These are phyloP conservation scores for Leccinum subtestaceum DNA, from an alignment of 768 basidiomycete species.

Conservation along the genomic window DNA sequence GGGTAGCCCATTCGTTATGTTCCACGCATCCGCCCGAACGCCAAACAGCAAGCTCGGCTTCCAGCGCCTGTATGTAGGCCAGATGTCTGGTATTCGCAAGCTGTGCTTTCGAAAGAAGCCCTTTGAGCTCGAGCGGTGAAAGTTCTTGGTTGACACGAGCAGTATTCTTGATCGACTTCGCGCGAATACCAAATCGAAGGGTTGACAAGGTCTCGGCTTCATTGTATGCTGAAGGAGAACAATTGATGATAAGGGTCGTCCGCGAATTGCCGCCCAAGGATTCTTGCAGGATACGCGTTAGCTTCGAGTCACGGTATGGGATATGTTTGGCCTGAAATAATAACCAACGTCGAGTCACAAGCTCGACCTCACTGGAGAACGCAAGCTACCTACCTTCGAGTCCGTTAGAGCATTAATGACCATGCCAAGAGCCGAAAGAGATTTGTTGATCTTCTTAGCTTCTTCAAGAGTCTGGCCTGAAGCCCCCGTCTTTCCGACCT, in stretches of 20 bases:
- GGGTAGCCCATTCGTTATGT: slow-evolving; percentile 73
- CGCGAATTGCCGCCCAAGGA: slow-evolving; percentile 94
- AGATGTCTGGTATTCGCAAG: slow-evolving; percentile 79
- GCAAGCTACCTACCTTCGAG: slow-evolving; percentile 62
- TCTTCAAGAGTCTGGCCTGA: slow-evolving; percentile 98
- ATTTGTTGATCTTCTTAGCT: slow-evolving; percentile 99
- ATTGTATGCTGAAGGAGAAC: slow-evolving; percentile 96
- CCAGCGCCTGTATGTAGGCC: slow-evolving; percentile 84
- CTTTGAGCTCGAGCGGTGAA: slow-evolving; percentile 94
- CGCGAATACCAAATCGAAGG: slow-evolving; percentile 98
- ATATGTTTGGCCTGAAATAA: slow-evolving; percentile 82
- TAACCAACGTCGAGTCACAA: slow-evolving; percentile 6
- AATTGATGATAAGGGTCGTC: slow-evolving; percentile 98
- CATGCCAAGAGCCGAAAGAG: slow-evolving; percentile 95
- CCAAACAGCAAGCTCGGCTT: slow-evolving; percentile 91
- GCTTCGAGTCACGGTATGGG: slow-evolving; percentile 98
- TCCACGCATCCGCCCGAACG: slow-evolving; percentile 83
- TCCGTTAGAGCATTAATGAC: slow-evolving; percentile 99
- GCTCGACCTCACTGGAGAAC: background rate
- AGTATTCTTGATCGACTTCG: slow-evolving; percentile 99
- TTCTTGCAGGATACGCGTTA: slow-evolving; percentile 98
- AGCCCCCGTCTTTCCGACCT: slow-evolving; percentile 98
- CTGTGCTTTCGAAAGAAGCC: slow-evolving; percentile 84
- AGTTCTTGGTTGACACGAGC: slow-evolving; percentile 98
- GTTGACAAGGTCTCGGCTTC: slow-evolving; percentile 95